Evolutionary conservation across 768 basidiomycete genomes (phyloP).

Genomic region (Phylloporus rhodoxanthus): DNA sequence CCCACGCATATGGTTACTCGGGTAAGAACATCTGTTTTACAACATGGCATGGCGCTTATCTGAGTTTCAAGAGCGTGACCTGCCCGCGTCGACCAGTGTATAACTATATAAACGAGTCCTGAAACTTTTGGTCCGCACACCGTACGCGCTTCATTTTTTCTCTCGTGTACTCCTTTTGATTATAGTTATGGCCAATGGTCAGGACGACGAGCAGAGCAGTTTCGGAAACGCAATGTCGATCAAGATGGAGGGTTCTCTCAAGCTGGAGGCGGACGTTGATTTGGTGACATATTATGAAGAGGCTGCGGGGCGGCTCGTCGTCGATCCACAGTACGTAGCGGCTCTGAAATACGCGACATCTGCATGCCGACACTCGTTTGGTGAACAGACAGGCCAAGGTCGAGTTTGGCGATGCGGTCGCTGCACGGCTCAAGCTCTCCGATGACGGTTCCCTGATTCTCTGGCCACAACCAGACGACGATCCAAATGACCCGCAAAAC

Average conservation of each 20-base stretch:
- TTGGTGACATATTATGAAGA: constrained; percentile 44
- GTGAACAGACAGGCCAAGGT: constrained; percentile 38
- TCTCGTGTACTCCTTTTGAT: neutral
- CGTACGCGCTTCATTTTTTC: neutral
- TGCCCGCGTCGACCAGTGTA: neutral
- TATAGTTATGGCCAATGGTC: neutral
- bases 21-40: neutral
- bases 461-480: constrained; percentile 50
- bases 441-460: constrained; percentile 42
- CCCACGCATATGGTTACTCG: neutral
- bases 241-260: neutral
- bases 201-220: neutral
- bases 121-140: neutral
- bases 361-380: neutral
- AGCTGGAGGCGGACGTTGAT: constrained; percentile 21
- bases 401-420: constrained; percentile 46
- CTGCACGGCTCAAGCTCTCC: constrained; percentile 42
- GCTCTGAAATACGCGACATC: neutral
- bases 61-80: neutral
- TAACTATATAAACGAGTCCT: neutral
- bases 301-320: constrained; percentile 52
- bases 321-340: constrained; percentile 49
- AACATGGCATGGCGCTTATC: neutral
- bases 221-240: neutral
- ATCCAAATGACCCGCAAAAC: constrained; percentile 50